Base-by-base conservation (phyloP, 1,284 basidiomycete genomes). In the Malassezia slooffiae region DNA sequence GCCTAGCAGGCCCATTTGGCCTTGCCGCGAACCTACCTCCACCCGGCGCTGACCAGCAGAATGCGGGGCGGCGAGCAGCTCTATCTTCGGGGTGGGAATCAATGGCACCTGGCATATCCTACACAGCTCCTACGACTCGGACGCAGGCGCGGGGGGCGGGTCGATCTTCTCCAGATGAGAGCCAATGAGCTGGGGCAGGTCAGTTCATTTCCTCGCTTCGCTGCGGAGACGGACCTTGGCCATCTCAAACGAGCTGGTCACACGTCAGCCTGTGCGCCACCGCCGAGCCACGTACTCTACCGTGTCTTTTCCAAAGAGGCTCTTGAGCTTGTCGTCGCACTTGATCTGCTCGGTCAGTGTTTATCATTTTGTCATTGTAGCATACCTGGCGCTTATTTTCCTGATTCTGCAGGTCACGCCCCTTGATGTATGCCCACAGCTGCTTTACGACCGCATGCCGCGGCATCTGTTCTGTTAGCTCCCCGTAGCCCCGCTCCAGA, bases 401-500 rank as follows among this genome's bases (percentile, higher is more conserved):
- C 3, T 85, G 84, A 63, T 88, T 85, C 71, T 89, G 85, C 34
- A 88, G 72, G 24, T 79, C 73, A 52, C 84, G 77, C 9, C 65
- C 74, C 66, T 84, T 86, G 71, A 89, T 88, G 70, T 88, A 81
- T 10, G 75, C 77, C 85, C 85, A 89, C 4, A 89, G 71, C 48
- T 80, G 78, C 70, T 88, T 89, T 36, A 88, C 85, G 24, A 85
- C 82, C 60, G 85, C 84, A n/a, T 83, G 83, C 21, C 86, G 80
- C 16, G 85, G 83, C 47, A 85, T 73, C 69, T 77, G 78, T 3
- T 12, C 24, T 30, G 78, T 16, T 19, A 21, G 17, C 15, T 7
- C n/a, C 35, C 7, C 3, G 3, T 4, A 17, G 19, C n/a, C n/a
- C n/a, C n/a, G n/a, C n/a, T n/a, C 32, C 7, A 20, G 21, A 58